Evolutionary conservation across 495 filamentous ascomycete genomes (phyloP), one percentile per base, ranked within the genome.

Genomic region (Xylaria bambusicola): DNA sequence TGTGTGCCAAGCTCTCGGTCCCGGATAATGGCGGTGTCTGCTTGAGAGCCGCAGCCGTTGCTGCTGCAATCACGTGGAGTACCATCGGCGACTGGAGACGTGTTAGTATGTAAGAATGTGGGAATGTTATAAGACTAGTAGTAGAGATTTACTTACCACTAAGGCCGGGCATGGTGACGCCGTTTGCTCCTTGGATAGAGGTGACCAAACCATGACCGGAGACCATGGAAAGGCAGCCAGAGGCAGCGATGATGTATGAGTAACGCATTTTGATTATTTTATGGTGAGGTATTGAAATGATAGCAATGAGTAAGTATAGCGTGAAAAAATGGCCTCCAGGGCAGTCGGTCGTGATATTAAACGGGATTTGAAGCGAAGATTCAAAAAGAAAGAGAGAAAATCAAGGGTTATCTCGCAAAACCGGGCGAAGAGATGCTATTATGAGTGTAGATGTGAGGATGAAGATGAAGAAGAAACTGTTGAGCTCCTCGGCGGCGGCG

Each of bases 1-100:
- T 65, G 63, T 29, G 63, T 71, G 36, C 65, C 64, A 51, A 81
- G 69, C 61, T 80, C 77, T 26, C 70, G 68, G 55, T 77, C 69
- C 17, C 83, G 78, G 66, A 84, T 84, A 66, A 85, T 83, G 55
- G 81, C 74, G 20, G 77, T 80, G 67, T 80, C 76, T 52, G 76
- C 75, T 49, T 78, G 70, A 18, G 77, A 72, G 38, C 79, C 82
- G 63, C 83, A 85, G 4, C 58, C 60, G 50, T 81, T 80, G 31
- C 73, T 72, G 41, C 74, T 76, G 65, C 81, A 84, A 66, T 83
- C 80, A 42, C 82, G 80, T 20, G 82, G 83, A 26, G 81, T 84
- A 38, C 84, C 82, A 57, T 84, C 82, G 23, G 71, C 71, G 45
- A 86, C 83, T 85, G 60, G 44, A 46, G 18, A 10, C 45, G 57